Evolutionary conservation across 2,329 filamentous ascomycete species (phyloP).

Genomic region (Apiospora malaysiana): DNA sequence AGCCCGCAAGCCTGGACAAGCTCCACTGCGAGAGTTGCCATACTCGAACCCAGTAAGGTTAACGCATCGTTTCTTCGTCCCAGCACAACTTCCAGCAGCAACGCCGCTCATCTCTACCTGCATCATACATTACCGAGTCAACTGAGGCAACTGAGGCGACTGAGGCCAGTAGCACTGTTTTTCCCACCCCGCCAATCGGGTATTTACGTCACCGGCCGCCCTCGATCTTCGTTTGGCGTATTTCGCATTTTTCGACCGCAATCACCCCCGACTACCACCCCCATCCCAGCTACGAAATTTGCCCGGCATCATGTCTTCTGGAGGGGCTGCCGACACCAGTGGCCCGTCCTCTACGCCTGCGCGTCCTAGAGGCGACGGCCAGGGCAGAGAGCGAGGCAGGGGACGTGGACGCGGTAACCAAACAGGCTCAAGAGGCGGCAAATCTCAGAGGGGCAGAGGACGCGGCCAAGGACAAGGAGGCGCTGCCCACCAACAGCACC

Average conservation of each 20-base stretch:
- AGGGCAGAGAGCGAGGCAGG: constrained; percentile 9
- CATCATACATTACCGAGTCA: too few species aligned
- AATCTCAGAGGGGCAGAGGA: constrained; percentile 8
- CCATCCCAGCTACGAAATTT: not conserved
- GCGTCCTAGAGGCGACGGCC: constrained; percentile 18
- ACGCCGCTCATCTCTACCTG: not conserved
- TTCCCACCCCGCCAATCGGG: not conserved
- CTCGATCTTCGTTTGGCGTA: not conserved
- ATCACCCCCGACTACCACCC: not conserved
- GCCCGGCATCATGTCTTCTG: not conserved
- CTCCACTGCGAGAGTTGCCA: constrained; percentile 1
- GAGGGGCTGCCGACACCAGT: not conserved
- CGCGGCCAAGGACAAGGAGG: constrained; percentile 11
- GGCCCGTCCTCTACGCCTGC: constrained; percentile 3
- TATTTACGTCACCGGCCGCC: not conserved
- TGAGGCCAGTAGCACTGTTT: not conserved
- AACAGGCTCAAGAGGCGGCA: not conserved
- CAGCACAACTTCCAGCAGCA: not conserved
- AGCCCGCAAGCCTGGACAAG: not conserved
- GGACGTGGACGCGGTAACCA: constrained; percentile 1
- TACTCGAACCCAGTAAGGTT: not conserved
- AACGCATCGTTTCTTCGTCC: not conserved
- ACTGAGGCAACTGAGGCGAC: not conserved
- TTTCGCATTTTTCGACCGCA: not conserved
- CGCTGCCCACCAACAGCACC: not conserved